Evolutionary conservation across 441 rosid genomes (phyloP).

Genomic region (Erodium texanum): DNA sequence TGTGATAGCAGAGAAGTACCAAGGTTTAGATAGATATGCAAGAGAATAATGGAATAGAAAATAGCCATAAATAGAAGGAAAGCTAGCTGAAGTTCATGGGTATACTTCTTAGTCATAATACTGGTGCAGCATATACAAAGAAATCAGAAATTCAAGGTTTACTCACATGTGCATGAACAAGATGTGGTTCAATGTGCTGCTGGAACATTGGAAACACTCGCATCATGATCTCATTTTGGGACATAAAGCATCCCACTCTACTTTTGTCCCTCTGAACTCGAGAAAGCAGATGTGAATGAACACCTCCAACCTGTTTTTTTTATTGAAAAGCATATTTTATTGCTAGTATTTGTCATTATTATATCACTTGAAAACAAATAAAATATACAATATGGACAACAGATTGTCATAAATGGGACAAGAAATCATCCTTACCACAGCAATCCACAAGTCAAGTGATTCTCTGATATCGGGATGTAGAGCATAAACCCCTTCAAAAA

Average conservation of each 20-base stretch:
- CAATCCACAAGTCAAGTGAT: slow-evolving; percentile 94
- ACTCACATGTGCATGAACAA: slow-evolving; percentile 98
- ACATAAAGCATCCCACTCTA: slow-evolving; percentile 72
- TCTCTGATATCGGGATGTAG: slow-evolving; percentile 89
- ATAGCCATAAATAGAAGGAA: not conserved
- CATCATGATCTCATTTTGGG: slow-evolving; percentile 99
- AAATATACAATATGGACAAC: slow-evolving; percentile 9
- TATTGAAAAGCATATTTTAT: slow-evolving; percentile 16
- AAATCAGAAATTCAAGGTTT: slow-evolving; percentile 18
- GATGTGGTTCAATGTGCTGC: slow-evolving; percentile 96
- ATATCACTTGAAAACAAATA: not conserved
- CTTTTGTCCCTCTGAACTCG: slow-evolving; percentile 99
- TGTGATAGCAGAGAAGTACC: not conserved
- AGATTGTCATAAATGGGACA: slow-evolving; percentile 15
- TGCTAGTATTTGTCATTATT: slow-evolving; percentile 10
- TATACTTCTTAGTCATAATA: not conserved
- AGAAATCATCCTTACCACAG: slow-evolving; percentile 69
- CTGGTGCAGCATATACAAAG: slow-evolving; percentile 5
- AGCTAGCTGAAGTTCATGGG: slow-evolving; percentile 9
- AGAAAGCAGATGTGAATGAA: slow-evolving; percentile 93
- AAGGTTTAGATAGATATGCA: slow-evolving; percentile 1
- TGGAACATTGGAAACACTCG: slow-evolving; percentile 98
- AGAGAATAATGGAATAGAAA: not conserved
- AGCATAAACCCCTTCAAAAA: slow-evolving; percentile 97
- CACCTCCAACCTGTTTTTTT: slow-evolving; percentile 88